phyloP scores from a whole-genome alignment of 139 green algal species.

The Coelastrella sp. region DNA sequence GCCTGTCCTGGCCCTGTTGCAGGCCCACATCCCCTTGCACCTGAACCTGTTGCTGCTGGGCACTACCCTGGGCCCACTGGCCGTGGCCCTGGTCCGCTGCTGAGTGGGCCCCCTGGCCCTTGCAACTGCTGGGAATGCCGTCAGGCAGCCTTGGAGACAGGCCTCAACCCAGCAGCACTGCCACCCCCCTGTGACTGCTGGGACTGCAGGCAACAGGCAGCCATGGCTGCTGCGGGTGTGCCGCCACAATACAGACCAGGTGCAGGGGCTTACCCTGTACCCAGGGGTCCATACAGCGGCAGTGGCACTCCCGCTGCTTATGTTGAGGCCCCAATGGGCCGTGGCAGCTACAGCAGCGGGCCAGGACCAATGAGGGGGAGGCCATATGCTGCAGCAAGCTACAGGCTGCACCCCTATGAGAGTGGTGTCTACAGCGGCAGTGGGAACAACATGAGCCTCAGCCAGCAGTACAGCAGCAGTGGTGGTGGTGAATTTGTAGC shows the following conservation, averaged over 20 bases:
- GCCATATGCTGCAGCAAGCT: neutral
- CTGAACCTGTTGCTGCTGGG: neutral
- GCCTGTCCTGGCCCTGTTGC: neutral
- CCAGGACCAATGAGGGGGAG: neutral
- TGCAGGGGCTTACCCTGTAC: neutral
- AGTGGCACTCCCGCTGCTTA: neutral
- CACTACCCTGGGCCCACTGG: neutral
- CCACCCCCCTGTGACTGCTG: constrained; percentile 11
- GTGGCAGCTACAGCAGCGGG: neutral
- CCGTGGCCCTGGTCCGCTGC: neutral
- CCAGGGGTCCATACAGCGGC: neutral
- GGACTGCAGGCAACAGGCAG: neutral
- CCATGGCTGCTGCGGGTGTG: neutral
- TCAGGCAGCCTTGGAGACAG: neutral
- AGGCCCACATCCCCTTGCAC: neutral
- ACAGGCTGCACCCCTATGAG: neutral
- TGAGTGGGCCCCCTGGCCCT: neutral
- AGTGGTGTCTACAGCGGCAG: neutral
- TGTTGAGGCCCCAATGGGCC: neutral
- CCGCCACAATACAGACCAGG: neutral
- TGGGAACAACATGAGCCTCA: neutral
- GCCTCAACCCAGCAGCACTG: neutral
- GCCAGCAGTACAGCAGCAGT: neutral
- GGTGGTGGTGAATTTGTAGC: neutral
- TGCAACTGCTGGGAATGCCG: neutral